These are phyloP conservation scores for Cyanodermella asteris DNA, from an alignment of 2,329 filamentous ascomycete genomes.

Conservation along the genomic window DNA sequence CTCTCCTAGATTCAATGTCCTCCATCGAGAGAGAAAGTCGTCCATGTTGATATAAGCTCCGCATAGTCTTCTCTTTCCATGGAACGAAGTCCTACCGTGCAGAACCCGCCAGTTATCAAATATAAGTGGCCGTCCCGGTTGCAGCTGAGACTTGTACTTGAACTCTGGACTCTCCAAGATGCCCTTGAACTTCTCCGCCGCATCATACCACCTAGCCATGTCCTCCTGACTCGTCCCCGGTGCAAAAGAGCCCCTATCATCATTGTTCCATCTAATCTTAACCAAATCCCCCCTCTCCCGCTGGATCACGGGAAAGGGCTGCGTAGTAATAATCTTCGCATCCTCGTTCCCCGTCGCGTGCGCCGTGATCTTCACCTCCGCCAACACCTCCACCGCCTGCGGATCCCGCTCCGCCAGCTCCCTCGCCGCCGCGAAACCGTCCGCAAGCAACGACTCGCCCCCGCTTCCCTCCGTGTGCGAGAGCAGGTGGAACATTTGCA, in stretches of 20 bases:
- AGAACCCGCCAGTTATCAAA: slow-evolving; percentile 94
- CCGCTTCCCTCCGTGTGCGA: slow-evolving; percentile 47
- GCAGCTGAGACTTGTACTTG: slow-evolving; percentile 62
- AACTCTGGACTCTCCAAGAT: slow-evolving; percentile 43
- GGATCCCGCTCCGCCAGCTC: slow-evolving; percentile 33
- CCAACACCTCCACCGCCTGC: slow-evolving; percentile 35
- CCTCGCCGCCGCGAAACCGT: slow-evolving; percentile 56
- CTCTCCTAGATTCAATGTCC: slow-evolving; percentile 41
- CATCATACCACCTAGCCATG: slow-evolving; percentile 50
- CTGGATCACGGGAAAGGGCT: slow-evolving; percentile 50
- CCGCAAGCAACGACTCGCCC: slow-evolving; percentile 62
- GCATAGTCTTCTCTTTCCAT: slow-evolving; percentile 67
- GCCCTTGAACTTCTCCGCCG: slow-evolving; percentile 50
- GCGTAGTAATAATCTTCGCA: slow-evolving; percentile 54
- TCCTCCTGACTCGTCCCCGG: slow-evolving; percentile 26
- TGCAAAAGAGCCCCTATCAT: slow-evolving; percentile 54
- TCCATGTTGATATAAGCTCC: slow-evolving; percentile 73
- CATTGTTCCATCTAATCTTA: slow-evolving; percentile 81
- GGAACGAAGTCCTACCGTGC: slow-evolving; percentile 67
- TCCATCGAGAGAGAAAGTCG: slow-evolving; percentile 57
- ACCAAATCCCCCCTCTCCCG: slow-evolving; percentile 26
- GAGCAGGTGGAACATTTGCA: slow-evolving; percentile 83
- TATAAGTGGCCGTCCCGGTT: slow-evolving; percentile 57
- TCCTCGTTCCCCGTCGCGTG: slow-evolving; percentile 78
- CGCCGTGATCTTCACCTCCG: slow-evolving; percentile 38